Evolutionary conservation across 2,329 filamentous ascomycete genomes (phyloP), one percentile per base, ranked within the genome.

Genomic region (Neopestalotiopsis sp.): DNA sequence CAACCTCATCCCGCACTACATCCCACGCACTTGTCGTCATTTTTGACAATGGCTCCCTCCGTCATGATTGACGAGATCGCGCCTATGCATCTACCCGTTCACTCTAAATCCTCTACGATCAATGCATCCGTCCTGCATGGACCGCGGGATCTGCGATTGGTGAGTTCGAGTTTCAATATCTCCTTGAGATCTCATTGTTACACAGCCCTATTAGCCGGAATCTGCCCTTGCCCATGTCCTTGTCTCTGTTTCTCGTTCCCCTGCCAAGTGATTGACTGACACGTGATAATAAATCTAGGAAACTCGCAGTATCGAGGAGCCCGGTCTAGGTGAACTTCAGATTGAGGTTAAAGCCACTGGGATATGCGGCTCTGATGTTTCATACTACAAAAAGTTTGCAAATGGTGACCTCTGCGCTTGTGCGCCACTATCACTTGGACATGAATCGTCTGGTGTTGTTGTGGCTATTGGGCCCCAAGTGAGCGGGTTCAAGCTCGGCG

Each of bases 351-450:
- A 87, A 74, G 85, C 88, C 6, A 92, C 90, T 30, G 90, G 90
- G 49, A 89, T 92, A 74, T 92, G 90, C 77, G 90, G 90, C 68
- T 92, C 89, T 7, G 90, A 92, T 78, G 87, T 92, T 67, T 89
- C 89, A 66, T 92, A 92, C 79, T 92, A 91, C 82, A 91, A 88
- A 78, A 91, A 91, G 75, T 92, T 91, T 75, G 89, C 89, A 79
- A 92, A 92, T 75, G 90, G 90, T 60, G 90, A 91, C 78, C 85
- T 92, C 65, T 90, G 90, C 73, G 89, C 89, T 61, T 90, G 88
- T 72, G 85, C 87, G 70, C 90, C 91, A 34, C 81, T 92, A 40
- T 90, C 89, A 4, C 84, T 92, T 3, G 88, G 88, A n/a, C 87
- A 90, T 73, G 88, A 90, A 77, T 89, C 87, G 67, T 88, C 87